Base-by-base conservation (phyloP, 257 asterid species). In the Solanum okadae region DNA sequence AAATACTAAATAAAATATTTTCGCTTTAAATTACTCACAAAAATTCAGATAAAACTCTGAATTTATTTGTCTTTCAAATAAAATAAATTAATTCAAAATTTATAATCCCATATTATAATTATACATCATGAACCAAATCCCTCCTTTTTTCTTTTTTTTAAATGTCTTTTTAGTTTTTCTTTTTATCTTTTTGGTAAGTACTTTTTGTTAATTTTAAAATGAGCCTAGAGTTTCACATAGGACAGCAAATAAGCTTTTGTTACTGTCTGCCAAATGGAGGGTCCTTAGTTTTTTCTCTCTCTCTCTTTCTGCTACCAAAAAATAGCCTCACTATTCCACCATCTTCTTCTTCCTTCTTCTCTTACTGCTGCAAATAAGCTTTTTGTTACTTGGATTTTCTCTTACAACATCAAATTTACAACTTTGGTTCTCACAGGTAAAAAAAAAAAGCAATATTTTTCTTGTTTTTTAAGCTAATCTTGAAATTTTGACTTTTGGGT, bases 161-260 rank as follows among this genome's bases (percentile, higher is more conserved):
- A 70, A 8, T n/a, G 33, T 13, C 63, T 52, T 52, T 52, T 52
- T 52, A 52, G 63, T 52, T 52, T 68, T 68, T 68, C 20, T 27
- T 68, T n/a, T 68, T 68, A n/a, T 67, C 73, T 68, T 68, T 56
- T 59, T 87, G 77, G 75, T 25, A 42, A 61, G 87, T 81, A 67
- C 40, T 75, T 85, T 83, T 73, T 70, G 20, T 8, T 85, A 11
- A 20, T 82, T 71, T 87, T 73, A 86, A 77, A 88, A 88, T 86
- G 82, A 20, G 75, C 87, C 75, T 70, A 40, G 91, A 49, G 90
- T 87, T 87, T 89, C 89, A 59, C 91, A 88, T 88, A 88, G 87
- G 91, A 92, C 91, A 90, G 90, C 93, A 92, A 92, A 90, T 70
- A 67, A 90, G 91, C 89, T 90, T 90, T 87, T 88, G 90, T 88